Percentiles rank a stretch among this genome's conserved stretches.
Evolutionary conservation across 306 rosid genomes (phyloP).

Genomic region (Notholithocarpus densiflorus): DNA sequence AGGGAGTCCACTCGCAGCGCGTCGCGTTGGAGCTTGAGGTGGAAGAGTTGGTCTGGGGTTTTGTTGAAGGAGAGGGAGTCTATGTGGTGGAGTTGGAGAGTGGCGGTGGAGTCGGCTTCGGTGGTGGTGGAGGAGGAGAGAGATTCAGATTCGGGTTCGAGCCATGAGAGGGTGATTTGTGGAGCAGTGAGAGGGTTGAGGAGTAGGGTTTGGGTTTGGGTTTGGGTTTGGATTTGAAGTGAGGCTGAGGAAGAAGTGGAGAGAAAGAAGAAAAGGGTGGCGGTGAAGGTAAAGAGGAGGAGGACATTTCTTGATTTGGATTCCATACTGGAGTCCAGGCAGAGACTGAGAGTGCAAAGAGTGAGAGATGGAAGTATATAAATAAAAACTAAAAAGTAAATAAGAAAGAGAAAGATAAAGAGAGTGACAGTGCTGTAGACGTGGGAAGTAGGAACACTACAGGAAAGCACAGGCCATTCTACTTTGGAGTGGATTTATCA

Average conservation of each 20-base stretch:
- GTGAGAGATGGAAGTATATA: not conserved
- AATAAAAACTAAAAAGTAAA: too few species aligned
- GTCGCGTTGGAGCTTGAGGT: constrained; percentile 64
- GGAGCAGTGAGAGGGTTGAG: constrained; percentile 38
- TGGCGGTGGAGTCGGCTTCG: constrained; percentile 25
- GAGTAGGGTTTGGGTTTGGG: constrained; percentile 41
- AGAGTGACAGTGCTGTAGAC: too few species aligned
- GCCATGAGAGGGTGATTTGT: constrained; percentile 45
- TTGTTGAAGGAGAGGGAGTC: constrained; percentile 51
- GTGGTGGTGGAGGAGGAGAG: not conserved
- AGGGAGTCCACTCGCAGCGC: constrained; percentile 45
- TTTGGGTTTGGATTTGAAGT: constrained; percentile 31
- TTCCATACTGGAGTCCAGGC: constrained; percentile 36
- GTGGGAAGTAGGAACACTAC: too few species aligned
- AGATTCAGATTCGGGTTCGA: constrained; percentile 28
- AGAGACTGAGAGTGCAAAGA: too few species aligned
- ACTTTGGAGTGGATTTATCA: too few species aligned
- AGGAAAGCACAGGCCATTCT: too few species aligned
- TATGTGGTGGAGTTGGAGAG: constrained; percentile 60
- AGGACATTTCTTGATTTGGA: not conserved
- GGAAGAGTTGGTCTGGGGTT: constrained; percentile 67
- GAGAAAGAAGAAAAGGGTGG: constrained; percentile 27
- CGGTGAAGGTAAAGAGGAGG: constrained; percentile 9
- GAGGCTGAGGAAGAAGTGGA: constrained; percentile 31
- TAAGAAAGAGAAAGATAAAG: not conserved